Evolutionary conservation across 140 eudicot genomes (phyloP), one percentile per base, ranked within the genome.

Genomic region (Ambrosia hybrid): DNA sequence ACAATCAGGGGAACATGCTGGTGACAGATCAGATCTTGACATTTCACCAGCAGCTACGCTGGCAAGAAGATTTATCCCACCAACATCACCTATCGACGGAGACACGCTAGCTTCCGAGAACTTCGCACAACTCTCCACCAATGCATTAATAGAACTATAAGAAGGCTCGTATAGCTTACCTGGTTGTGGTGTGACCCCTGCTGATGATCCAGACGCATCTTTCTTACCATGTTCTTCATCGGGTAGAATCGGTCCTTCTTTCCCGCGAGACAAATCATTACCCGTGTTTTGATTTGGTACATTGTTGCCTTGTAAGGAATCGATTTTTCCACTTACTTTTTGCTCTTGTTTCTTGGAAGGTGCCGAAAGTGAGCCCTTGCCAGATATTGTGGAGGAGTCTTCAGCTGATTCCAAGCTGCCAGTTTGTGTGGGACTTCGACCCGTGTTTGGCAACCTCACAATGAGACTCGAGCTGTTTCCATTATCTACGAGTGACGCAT

Each of bases 111-210:
- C 96, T 83, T 90, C 97, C 1, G 99, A 86, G 51, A 82, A 76
- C 63, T 88, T 94, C 6, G 71, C 97, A 78, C 99, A 94, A 71
- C 99, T 94, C 72, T 90, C 99, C n/a, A 88, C 76, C 69, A 94
- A 85, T 53, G 99, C 97, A 80, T 94, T 90, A 73, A 94, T 88
- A 52, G 95, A 84, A 82, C 97, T 83, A 72, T 83, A 86, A 72
- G 91, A 85, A 70, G 91, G 73, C 37, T 80, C 89, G 14, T 73
- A 80, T 43, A 78, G 75, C 67, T 83, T 86, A 73, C 71, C 88
- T 16, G 79, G 41, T 70, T 80, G 77, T 10, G 52, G 72, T 6
- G 83, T 74, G 64, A 73, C 75, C n/a, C 76, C 79, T 2, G 88
- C 80, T 52, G 87, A 74, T 1, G 85, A 79, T 36, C 70, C 69